phyloP scores from a whole-genome alignment of 2,329 filamentous ascomycete species.

The Alternaria conjuncta region DNA sequence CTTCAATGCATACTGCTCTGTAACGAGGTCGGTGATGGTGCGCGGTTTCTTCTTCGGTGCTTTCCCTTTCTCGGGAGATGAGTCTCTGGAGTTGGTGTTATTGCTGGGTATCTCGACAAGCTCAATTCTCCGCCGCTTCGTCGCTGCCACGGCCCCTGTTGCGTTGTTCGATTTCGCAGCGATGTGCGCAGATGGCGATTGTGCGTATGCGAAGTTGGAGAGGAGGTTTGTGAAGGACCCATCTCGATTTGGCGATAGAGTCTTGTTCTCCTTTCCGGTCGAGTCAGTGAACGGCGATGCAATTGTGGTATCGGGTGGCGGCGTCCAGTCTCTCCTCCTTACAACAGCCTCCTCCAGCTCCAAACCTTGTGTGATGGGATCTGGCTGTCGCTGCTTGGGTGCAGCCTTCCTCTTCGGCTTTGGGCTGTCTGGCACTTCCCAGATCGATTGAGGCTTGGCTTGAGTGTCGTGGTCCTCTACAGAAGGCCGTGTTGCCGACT shows the following conservation, averaged over 20 bases:
- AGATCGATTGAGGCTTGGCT: conserved; percentile 24
- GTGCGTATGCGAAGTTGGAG: conserved; percentile 37
- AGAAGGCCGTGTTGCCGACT: not conserved
- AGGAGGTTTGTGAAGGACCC: conserved; percentile 36
- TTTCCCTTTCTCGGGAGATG: conserved; percentile 42
- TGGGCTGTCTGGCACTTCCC: conserved; percentile 37
- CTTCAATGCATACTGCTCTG: conserved; percentile 39
- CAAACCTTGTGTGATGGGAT: conserved; percentile 16
- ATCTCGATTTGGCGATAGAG: conserved; percentile 4
- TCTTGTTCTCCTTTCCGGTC: conserved; percentile 33
- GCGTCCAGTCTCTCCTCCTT: conserved; percentile 48
- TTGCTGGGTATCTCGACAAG: conserved; percentile 37
- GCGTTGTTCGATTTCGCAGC: conserved; percentile 1
- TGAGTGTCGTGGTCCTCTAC: not conserved
- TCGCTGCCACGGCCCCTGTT: conserved; percentile 11
- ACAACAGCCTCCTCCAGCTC: conserved; percentile 39
- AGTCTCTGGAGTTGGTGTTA: conserved; percentile 25
- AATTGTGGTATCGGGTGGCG: conserved; percentile 35
- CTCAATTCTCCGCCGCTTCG: conserved; percentile 42
- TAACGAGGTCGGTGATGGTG: conserved; percentile 50
- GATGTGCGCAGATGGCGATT: conserved; percentile 17
- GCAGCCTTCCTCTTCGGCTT: conserved; percentile 11
- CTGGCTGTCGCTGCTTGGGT: conserved; percentile 19
- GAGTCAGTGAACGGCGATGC: conserved; percentile 23
- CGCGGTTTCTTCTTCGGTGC: conserved; percentile 47